phyloP scores from a whole-genome alignment of 441 rosid genomes.

The Aleurites moluccanus region DNA sequence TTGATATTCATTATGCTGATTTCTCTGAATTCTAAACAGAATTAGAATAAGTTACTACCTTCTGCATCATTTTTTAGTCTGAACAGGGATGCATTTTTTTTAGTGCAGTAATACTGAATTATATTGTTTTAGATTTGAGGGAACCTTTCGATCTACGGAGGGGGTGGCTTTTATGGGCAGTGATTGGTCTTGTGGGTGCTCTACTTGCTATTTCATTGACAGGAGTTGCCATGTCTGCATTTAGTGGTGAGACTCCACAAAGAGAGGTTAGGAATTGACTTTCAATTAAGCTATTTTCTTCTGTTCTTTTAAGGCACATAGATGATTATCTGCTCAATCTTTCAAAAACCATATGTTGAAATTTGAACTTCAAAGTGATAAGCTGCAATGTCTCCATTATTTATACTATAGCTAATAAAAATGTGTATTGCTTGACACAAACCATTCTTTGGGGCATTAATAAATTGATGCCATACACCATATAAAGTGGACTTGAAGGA shows the following conservation, averaged over 20 bases:
- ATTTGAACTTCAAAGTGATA: not conserved
- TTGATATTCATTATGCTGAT: not conserved
- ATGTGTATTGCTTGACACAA: not conserved
- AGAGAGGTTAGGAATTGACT: slow-evolving; percentile 55
- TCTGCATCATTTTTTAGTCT: not conserved
- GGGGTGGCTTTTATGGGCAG: slow-evolving; percentile 77
- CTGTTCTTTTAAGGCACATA: not conserved
- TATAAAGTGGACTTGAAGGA: not conserved
- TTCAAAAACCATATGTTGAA: not conserved
- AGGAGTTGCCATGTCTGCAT: slow-evolving; percentile 47
- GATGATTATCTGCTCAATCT: not conserved
- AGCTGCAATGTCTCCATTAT: not conserved
- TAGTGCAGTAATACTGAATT: slow-evolving; percentile 5
- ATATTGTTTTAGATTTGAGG: slow-evolving; percentile 52
- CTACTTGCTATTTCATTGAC: slow-evolving; percentile 42
- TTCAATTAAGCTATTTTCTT: not conserved
- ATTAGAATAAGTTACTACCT: not conserved
- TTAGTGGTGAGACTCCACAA: slow-evolving; percentile 50
- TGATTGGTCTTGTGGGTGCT: slow-evolving; percentile 55
- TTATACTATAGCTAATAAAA: not conserved
- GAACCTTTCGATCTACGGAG: slow-evolving; percentile 57
- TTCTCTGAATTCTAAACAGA: not conserved
- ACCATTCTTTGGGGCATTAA: not conserved
- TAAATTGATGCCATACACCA: not conserved
- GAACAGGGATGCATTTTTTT: not conserved